These are phyloP conservation scores for Aspergillus ruber DNA, from an alignment of 2,329 filamentous ascomycete species.

Conservation along the genomic window DNA sequence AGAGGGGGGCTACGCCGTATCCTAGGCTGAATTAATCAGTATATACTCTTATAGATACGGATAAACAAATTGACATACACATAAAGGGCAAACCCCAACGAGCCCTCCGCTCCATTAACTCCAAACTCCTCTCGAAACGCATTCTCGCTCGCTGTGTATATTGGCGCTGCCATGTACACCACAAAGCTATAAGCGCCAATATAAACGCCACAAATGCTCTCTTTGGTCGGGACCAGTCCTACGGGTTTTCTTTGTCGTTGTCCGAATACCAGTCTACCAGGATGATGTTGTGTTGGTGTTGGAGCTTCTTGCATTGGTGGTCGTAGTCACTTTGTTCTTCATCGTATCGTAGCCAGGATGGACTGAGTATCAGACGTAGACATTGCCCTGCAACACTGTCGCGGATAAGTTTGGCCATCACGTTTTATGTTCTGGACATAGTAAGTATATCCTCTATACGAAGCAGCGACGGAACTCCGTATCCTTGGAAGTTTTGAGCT, in stretches of 20 bases:
- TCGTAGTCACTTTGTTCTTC: not conserved
- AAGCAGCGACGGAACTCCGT: no score
- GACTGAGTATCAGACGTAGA: not conserved
- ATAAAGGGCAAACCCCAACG: not conserved
- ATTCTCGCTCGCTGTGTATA: slow-evolving; percentile 17
- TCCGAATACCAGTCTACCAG: not conserved
- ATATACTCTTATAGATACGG: no score
- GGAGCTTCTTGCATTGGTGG: not conserved
- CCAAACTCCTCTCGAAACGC: not conserved
- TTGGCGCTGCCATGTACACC: slow-evolving; percentile 24
- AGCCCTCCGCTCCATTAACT: not conserved
- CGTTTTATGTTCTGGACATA: not conserved
- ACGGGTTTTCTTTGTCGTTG: slow-evolving; percentile 13
- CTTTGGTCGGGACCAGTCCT: slow-evolving; percentile 20
- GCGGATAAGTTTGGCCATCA: not conserved
- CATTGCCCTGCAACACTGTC: not conserved
- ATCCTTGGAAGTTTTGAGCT: no score
- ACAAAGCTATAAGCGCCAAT: slow-evolving; percentile 25
- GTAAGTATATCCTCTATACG: no score
- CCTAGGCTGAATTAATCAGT: not conserved
- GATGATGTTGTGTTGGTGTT: not conserved
- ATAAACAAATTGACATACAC: not conserved
- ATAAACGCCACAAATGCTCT: slow-evolving; percentile 16
- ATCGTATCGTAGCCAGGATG: not conserved
- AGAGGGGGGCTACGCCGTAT: slow-evolving; percentile 45